Conservation (phyloP, 805 yeast genomes). For the Candida coquimbonensis region DNA sequence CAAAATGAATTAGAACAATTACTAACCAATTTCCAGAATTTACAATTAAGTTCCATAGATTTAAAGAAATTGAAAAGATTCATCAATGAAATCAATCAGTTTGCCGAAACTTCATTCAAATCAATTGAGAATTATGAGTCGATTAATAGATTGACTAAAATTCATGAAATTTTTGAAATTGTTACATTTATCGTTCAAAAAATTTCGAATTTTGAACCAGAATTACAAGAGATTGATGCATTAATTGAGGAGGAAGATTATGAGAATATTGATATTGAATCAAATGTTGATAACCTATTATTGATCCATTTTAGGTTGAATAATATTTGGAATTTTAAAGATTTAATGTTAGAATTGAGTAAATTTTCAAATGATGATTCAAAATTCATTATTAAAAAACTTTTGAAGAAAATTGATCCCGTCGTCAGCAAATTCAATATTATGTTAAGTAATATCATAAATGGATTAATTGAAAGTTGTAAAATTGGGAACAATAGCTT, state of each 20-base stretch:
- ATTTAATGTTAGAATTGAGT: slow-evolving; percentile 58
- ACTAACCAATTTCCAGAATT: slow-evolving; percentile 33
- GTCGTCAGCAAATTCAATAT: slow-evolving; percentile 55
- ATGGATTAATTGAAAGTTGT: slow-evolving; percentile 63
- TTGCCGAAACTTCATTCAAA: slow-evolving; percentile 49
- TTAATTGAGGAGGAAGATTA: slow-evolving; percentile 44
- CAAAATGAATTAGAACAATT: slow-evolving; percentile 51
- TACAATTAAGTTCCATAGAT: slow-evolving; percentile 36
- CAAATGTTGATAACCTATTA: slow-evolving; percentile 48
- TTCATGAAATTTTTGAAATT: slow-evolving; percentile 66
- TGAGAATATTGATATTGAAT: slow-evolving; percentile 33
- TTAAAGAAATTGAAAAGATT: slow-evolving; percentile 43
- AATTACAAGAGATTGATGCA: slow-evolving; percentile 42
- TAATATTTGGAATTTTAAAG: slow-evolving; percentile 69
- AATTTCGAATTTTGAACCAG: slow-evolving; percentile 48
- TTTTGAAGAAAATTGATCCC: slow-evolving; percentile 36
- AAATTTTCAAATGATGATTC: slow-evolving; percentile 53
- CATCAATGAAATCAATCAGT: slow-evolving; percentile 36
- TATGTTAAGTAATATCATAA: slow-evolving; percentile 57
- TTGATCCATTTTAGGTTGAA: slow-evolving; percentile 65
- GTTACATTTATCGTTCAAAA: slow-evolving; percentile 59
- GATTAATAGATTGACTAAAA: slow-evolving; percentile 57
- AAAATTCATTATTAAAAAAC: slow-evolving; percentile 53
- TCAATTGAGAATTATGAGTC: slow-evolving; percentile 62
- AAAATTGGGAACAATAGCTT: slow-evolving; percentile 62